Conservation (phyloP, 495 filamentous ascomycete genomes). For the Trypethelium eluteriae region DNA sequence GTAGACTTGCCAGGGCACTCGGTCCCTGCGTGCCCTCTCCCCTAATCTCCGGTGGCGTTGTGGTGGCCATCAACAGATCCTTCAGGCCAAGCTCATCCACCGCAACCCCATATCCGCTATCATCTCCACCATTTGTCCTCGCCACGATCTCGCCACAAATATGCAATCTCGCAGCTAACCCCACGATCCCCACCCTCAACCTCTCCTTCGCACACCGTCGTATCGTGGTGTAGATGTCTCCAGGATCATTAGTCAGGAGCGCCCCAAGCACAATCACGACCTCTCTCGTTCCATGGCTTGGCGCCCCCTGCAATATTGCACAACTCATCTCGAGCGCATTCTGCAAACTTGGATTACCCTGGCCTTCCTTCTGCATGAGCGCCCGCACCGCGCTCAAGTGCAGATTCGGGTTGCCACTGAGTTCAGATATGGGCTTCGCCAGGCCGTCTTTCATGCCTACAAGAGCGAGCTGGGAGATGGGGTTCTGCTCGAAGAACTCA, state of each 20-base stretch:
- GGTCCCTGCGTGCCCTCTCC: not conserved
- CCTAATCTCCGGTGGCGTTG: constrained; percentile 77
- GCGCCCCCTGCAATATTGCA: constrained; percentile 81
- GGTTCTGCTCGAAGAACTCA: constrained; percentile 97
- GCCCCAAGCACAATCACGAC: constrained; percentile 88
- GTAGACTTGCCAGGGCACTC: constrained; percentile 54
- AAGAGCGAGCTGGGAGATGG: constrained; percentile 90
- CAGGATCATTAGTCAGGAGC: constrained; percentile 79
- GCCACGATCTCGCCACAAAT: constrained; percentile 85
- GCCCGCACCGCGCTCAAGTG: constrained; percentile 71
- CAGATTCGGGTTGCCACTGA: constrained; percentile 83
- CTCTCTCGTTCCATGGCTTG: constrained; percentile 86
- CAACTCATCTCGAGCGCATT: constrained; percentile 94
- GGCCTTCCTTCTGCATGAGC: constrained; percentile 67
- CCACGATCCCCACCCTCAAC: constrained; percentile 80
- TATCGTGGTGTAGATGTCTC: constrained; percentile 92
- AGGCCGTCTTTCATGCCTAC: constrained; percentile 85
- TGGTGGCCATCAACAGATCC: constrained; percentile 79
- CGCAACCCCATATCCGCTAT: constrained; percentile 69
- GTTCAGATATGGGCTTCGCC: constrained; percentile 74
- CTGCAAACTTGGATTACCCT: constrained; percentile 82
- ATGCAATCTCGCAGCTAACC: constrained; percentile 80
- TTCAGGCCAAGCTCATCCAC: constrained; percentile 83
- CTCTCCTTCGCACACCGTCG: constrained; percentile 63
- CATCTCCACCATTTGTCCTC: constrained; percentile 74